Evolutionary conservation across 768 basidiomycete species (phyloP).

Genomic region (Leccinum pellstonianum): DNA sequence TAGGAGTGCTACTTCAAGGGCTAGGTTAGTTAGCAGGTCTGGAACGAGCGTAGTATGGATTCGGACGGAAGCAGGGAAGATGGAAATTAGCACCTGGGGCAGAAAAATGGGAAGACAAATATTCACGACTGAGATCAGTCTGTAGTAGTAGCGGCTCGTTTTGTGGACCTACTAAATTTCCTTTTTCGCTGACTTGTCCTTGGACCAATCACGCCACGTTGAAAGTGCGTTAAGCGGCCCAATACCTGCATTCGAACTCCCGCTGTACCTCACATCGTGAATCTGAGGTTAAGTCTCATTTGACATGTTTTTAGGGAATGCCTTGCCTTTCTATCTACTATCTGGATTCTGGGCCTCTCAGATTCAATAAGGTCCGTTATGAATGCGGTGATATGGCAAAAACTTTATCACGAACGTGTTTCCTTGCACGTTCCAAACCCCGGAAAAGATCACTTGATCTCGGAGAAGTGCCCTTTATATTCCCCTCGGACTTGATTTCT

Average conservation of each 20-base stretch:
- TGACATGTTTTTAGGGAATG: background rate
- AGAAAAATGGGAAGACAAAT: too few relatives aligned
- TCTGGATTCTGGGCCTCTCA: background rate
- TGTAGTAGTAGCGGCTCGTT: too few relatives aligned
- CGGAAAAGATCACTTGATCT: background rate
- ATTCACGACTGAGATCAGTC: too few relatives aligned
- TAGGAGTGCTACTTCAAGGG: background rate
- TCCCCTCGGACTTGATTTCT: background rate
- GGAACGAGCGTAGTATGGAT: too few relatives aligned
- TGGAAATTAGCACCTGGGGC: too few relatives aligned
- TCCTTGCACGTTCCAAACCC: background rate
- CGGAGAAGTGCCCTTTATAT: background rate
- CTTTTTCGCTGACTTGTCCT: too few relatives aligned
- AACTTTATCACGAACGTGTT: background rate
- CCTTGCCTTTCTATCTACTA: background rate
- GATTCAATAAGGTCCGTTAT: background rate
- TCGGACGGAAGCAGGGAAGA: too few relatives aligned
- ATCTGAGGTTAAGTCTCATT: background rate
- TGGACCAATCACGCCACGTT: too few relatives aligned
- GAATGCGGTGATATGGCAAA: background rate
- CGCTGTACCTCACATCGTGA: background rate
- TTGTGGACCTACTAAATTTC: too few relatives aligned
- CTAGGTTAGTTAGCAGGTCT: background rate
- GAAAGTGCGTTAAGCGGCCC: background rate
- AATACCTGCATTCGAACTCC: background rate